phyloP scores from a whole-genome alignment of 177 flowering plant genomes.

The Tripterygium wilfordii region DNA sequence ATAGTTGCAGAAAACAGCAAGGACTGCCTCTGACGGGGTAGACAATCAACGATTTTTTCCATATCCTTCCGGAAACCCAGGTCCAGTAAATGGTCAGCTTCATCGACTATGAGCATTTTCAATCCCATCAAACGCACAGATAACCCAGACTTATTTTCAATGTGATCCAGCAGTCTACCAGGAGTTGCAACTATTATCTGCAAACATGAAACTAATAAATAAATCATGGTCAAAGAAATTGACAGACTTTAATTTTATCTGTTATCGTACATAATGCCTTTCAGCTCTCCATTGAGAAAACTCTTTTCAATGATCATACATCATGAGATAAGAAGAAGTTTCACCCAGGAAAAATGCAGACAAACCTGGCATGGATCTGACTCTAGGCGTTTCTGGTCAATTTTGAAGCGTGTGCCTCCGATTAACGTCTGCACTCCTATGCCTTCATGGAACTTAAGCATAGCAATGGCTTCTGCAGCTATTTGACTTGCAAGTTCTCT shows the following conservation, averaged over 20 bases:
- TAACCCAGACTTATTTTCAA: conserved; percentile 80
- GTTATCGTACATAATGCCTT: no score
- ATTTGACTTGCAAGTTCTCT: conserved; percentile 96
- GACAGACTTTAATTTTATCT: no score
- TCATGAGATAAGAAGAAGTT: background rate
- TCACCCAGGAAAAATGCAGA: background rate
- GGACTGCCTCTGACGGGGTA: conserved; percentile 90
- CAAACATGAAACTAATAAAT: conserved; percentile 8
- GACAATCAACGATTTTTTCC: conserved; percentile 85
- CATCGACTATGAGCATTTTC: conserved; percentile 85
- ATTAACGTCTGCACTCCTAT: conserved; percentile 80
- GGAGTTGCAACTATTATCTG: conserved; percentile 97
- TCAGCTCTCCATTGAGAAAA: no score
- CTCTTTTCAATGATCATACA: no score
- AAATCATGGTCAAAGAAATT: background rate
- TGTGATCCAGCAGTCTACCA: conserved; percentile 92
- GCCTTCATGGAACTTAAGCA: conserved; percentile 78
- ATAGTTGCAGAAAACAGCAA: conserved; percentile 84
- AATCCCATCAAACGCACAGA: conserved; percentile 84
- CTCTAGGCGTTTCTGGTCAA: conserved; percentile 81
- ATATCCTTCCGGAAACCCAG: conserved; percentile 91
- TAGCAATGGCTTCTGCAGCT: conserved; percentile 82
- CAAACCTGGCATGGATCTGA: conserved; percentile 83
- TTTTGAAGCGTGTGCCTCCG: conserved; percentile 92
- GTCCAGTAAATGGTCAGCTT: conserved; percentile 88